phyloP scores from a whole-genome alignment of 331 rosid genomes.

The Quercus phellos region DNA sequence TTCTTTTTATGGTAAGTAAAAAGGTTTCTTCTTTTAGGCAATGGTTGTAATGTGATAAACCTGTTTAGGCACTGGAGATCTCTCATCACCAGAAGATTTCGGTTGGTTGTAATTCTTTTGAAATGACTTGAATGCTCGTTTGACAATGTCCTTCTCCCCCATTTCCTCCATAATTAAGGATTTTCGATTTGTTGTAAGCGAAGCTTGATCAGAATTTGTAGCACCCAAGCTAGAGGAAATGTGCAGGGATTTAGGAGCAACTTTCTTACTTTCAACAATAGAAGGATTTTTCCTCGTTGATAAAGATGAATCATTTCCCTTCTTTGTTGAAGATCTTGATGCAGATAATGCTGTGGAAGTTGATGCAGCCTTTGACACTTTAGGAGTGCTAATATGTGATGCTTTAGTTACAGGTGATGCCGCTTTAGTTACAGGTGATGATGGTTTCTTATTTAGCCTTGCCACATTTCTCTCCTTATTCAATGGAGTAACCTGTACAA shows the following conservation, averaged over 20 bases:
- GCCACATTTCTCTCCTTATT: conserved; percentile 44
- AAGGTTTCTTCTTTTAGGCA: background rate
- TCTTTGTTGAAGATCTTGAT: conserved; percentile 42
- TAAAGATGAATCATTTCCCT: conserved; percentile 38
- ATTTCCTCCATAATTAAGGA: conserved; percentile 80
- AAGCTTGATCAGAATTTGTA: conserved; percentile 38
- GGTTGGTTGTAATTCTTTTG: conserved; percentile 61
- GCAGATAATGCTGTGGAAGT: conserved; percentile 28
- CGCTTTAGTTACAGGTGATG: conserved; percentile 32
- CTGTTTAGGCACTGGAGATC: conserved; percentile 45
- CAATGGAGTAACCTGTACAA: conserved; percentile 47
- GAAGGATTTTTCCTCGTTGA: conserved; percentile 40
- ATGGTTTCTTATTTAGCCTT: conserved; percentile 53
- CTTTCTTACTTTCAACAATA: conserved; percentile 41
- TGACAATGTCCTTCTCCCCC: conserved; percentile 96
- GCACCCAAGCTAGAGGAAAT: conserved; percentile 64
- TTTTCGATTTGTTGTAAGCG: conserved; percentile 46
- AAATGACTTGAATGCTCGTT: conserved; percentile 86
- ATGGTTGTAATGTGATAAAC: conserved; percentile 25
- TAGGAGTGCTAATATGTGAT: conserved; percentile 44
- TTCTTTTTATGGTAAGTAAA: background rate
- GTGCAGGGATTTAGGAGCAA: conserved; percentile 53
- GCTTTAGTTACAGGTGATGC: conserved; percentile 37
- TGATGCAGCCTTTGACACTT: conserved; percentile 43
- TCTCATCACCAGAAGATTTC: conserved; percentile 46